These are phyloP conservation scores for Aspergillus sp. DNA, from an alignment of 2,329 filamentous ascomycete genomes.

Conservation along the genomic window DNA sequence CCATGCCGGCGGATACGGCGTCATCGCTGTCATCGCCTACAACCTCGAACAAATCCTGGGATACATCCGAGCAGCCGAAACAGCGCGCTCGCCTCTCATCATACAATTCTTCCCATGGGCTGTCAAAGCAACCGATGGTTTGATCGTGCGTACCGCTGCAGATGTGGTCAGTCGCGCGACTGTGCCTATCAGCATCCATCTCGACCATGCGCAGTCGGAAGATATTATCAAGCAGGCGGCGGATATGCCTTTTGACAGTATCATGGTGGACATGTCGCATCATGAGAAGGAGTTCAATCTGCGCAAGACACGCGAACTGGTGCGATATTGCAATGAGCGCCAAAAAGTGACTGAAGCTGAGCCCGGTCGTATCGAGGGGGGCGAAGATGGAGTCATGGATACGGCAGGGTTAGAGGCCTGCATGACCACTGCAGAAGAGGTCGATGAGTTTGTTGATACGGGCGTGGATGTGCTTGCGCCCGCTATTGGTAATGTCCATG, in stretches of 20 bases:
- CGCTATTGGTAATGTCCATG: slow-evolving; percentile 75
- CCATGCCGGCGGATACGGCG: slow-evolving; percentile 57
- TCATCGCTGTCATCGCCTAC: slow-evolving; percentile 47
- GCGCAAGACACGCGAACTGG: slow-evolving; percentile 62
- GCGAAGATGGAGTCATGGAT: slow-evolving; percentile 75
- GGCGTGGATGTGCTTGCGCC: slow-evolving; percentile 75
- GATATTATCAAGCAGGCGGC: slow-evolving; percentile 63
- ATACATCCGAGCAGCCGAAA: slow-evolving; percentile 65
- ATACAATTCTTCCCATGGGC: slow-evolving; percentile 73
- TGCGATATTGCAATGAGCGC: slow-evolving; percentile 63
- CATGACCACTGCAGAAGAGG: slow-evolving; percentile 69
- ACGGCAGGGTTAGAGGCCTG: slow-evolving; percentile 63
- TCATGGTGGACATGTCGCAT: slow-evolving; percentile 78
- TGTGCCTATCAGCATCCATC: slow-evolving; percentile 64
- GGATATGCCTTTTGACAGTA: slow-evolving; percentile 65
- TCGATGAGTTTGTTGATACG: slow-evolving; percentile 68
- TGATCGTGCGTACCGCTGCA: slow-evolving; percentile 58
- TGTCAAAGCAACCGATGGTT: slow-evolving; percentile 59
- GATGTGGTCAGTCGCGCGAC: slow-evolving; percentile 57
- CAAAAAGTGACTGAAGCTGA: slow-evolving; percentile 71
- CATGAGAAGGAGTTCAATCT: slow-evolving; percentile 71
- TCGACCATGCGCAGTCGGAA: slow-evolving; percentile 67
- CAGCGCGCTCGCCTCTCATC: slow-evolving; percentile 66
- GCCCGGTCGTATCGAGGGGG: slow-evolving; percentile 69
- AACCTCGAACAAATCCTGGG: slow-evolving; percentile 70